Base-by-base conservation (phyloP, 75 land plant genomes). In the Sequoiadendron giganteum region DNA sequence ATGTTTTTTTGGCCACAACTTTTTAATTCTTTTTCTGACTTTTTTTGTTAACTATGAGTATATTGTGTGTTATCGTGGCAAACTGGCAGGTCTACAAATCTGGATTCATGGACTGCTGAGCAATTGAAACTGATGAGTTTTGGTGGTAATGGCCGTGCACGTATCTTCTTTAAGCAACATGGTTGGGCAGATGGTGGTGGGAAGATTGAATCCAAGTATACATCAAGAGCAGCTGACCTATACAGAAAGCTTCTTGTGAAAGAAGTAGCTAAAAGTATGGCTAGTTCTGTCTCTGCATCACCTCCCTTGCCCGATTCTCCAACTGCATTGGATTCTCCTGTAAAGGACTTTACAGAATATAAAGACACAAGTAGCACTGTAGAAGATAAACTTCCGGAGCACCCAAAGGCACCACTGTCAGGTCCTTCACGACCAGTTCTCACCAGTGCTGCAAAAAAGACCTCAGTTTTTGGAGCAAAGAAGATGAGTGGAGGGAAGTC, bases 141-240 rank as follows among this genome's bases (percentile, higher is more conserved):
- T 87, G 93, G 93, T 89, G 93, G 93, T 8, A 93, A 93, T 86
- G 91, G 89, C 39, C 90, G 93, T 45, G 93, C 91, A 61, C 78
- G 39, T n/a, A 83, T n/a, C 45, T 91, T 93, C 80, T 93, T 93
- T 72, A 93, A 91, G 76, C 93, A 93, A 88, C 93, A 93, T 77
- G 93, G 93, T 21, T 93, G 93, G 93, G 84, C 91, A 48, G 93
- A 93, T 30, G 91, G 93, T 85, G 55, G 16, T 28, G 93, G 93
- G 36, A 92, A 90, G 36, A 93, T 92, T 86, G 93, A 93, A 70
- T 85, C 93, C 25, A 93, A 93, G 89, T 93, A 93, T 48, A 93
- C 93, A 7, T 93, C 93, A 38, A 89, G 93, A 84, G 93, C 93
- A 75, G 93, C 93, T 36, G 93, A 92, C 34, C 91, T 93, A 39